These are phyloP conservation scores for Trichomonas tenax DNA, from an alignment of 208 protist species.

Conservation along the genomic window DNA sequence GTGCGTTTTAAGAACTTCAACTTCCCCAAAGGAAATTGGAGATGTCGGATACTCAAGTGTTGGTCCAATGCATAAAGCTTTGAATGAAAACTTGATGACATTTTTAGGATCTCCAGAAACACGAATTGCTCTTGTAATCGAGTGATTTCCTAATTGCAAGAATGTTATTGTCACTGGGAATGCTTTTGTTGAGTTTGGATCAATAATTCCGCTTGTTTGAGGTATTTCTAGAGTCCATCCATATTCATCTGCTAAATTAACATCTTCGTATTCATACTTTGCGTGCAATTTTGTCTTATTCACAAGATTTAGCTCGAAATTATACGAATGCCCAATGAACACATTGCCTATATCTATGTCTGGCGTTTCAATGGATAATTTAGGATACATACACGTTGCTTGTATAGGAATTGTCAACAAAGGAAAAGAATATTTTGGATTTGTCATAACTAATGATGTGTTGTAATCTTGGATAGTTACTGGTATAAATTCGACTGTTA, in stretches of 20 bases:
- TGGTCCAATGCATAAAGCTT: neutral
- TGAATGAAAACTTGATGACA: neutral
- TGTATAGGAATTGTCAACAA: neutral
- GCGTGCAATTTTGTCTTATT: neutral
- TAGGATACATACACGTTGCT: neutral
- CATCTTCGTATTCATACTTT: neutral
- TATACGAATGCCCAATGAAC: neutral
- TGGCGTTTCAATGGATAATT: neutral
- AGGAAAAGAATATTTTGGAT: neutral
- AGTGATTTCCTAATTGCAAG: neutral
- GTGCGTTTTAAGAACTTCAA: neutral
- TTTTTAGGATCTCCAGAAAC: neutral
- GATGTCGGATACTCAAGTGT: neutral
- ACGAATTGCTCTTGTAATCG: neutral
- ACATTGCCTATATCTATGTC: neutral
- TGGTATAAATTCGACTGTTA: conserved; percentile 16
- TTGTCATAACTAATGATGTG: neutral
- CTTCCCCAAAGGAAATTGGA: neutral
- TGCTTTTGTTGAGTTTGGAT: neutral
- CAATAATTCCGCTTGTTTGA: neutral
- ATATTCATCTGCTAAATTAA: neutral
- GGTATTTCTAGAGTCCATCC: neutral
- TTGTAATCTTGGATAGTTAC: neutral
- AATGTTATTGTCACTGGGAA: neutral
- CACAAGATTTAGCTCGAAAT: neutral